A percentile compares a stretch with the other conserved stretches of the same genome.
phyloP scores from a whole-genome alignment of 2,329 filamentous ascomycete species.

The Calonectria montana region DNA sequence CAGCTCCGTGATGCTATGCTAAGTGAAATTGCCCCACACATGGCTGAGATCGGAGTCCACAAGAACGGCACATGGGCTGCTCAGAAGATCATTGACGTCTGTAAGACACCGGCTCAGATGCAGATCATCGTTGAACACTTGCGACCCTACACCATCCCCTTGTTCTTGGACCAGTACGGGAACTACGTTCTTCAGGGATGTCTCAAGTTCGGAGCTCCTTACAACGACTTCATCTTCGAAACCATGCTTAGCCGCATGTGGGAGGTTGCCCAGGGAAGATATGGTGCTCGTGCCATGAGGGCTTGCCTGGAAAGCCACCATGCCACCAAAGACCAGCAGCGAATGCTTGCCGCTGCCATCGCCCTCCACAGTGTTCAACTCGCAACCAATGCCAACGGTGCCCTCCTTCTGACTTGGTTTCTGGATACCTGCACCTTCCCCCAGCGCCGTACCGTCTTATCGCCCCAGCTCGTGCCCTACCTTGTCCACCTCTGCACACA shows the following conservation, averaged over 20 bases:
- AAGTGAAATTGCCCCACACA: constrained; percentile 84
- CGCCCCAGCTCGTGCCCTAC: constrained; percentile 91
- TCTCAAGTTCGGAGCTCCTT: constrained; percentile 87
- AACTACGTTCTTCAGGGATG: constrained; percentile 99
- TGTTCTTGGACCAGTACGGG: constrained; percentile 97
- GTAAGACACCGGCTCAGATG: constrained; percentile 87
- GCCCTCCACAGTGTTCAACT: constrained; percentile 97
- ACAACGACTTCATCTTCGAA: constrained; percentile 98
- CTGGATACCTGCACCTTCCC: constrained; percentile 98
- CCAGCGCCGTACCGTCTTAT: constrained; percentile 87
- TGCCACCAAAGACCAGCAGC: constrained; percentile 93
- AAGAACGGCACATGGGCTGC: constrained; percentile 99
- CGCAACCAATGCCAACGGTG: constrained; percentile 95
- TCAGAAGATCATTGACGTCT: constrained; percentile 98
- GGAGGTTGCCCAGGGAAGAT: constrained; percentile 92
- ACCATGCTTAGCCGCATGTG: constrained; percentile 95
- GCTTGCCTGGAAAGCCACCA: constrained; percentile 97
- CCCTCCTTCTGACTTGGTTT: constrained; percentile 95
- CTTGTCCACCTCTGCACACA: constrained; percentile 96
- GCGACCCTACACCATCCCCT: constrained; percentile 85
- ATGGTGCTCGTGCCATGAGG: constrained; percentile 94
- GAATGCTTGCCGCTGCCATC: constrained; percentile 93
- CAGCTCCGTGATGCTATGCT: constrained; percentile 92
- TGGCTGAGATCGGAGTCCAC: constrained; percentile 97
- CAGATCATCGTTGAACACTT: constrained; percentile 84